These are phyloP conservation scores for Pseudocercospora crystallina DNA, from an alignment of 2,329 filamentous ascomycete genomes.

Conservation along the genomic window DNA sequence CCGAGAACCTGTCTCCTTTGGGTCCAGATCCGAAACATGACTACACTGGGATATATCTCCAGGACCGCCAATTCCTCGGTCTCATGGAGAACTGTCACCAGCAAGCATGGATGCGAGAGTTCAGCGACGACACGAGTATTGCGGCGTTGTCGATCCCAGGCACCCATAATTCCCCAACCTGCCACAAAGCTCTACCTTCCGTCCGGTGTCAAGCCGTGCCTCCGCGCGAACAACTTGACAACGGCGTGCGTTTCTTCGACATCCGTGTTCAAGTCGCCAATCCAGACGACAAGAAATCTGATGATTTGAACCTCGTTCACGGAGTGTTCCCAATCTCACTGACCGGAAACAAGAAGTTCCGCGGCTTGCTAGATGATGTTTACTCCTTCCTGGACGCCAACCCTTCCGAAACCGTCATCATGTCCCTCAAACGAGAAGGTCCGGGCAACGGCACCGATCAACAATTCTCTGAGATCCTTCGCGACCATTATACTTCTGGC, in stretches of 20 bases:
- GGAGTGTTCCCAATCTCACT: conserved; percentile 85
- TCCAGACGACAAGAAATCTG: conserved; percentile 54
- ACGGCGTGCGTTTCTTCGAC: conserved; percentile 93
- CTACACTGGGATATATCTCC: conserved; percentile 46
- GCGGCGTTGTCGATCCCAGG: conserved; percentile 86
- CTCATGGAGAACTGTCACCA: conserved; percentile 72
- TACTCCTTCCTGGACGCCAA: conserved; percentile 70
- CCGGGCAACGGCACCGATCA: conserved; percentile 76
- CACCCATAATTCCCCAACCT: conserved; percentile 91
- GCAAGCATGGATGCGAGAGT: conserved; percentile 75
- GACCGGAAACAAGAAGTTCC: conserved; percentile 76
- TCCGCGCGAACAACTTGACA: conserved; percentile 74
- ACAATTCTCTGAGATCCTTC: conserved; percentile 72
- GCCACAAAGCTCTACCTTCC: conserved; percentile 79
- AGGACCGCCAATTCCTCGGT: conserved; percentile 44
- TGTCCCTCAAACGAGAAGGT: conserved; percentile 90
- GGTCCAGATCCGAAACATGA: conserved; percentile 39
- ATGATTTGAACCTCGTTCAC: conserved; percentile 80
- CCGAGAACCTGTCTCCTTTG: conserved; percentile 40
- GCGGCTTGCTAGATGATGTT: conserved; percentile 68
- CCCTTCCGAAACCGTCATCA: conserved; percentile 77
- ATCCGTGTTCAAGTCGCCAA: conserved; percentile 72
- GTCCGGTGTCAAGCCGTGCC: conserved; percentile 88
- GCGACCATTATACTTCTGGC: conserved; percentile 66
- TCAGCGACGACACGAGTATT: conserved; percentile 70